Evolutionary conservation across 495 filamentous ascomycete genomes (phyloP).

Genomic region (Podospora pseudocomata): DNA sequence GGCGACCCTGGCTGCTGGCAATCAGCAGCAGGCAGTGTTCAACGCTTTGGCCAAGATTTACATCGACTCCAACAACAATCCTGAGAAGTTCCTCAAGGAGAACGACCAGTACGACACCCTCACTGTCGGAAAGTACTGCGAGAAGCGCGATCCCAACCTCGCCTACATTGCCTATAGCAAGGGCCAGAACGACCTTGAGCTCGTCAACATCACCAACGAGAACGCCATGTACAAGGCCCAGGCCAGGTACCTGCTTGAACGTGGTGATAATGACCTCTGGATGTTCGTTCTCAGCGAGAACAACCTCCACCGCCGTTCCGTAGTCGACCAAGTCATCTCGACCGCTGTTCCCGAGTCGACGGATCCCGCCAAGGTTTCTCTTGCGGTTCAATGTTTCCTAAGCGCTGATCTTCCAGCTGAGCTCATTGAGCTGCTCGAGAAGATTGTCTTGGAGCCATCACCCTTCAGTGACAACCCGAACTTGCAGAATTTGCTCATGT

Average conservation of each 20-base stretch:
- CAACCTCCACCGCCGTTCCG: constrained; percentile 86
- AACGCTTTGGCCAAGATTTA: constrained; percentile 99
- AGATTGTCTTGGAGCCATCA: constrained; percentile 97
- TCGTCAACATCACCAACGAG: constrained; percentile 97
- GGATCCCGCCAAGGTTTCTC: constrained; percentile 91
- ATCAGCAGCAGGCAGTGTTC: constrained; percentile 97
- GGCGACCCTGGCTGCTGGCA: constrained; percentile 81
- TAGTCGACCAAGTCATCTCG: constrained; percentile 94
- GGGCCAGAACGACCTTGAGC: constrained; percentile 94
- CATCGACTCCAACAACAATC: constrained; percentile 98
- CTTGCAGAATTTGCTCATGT: constrained; percentile 93
- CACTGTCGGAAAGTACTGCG: constrained; percentile 94
- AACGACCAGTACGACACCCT: constrained; percentile 96
- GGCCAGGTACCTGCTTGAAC: constrained; percentile 89
- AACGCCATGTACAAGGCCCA: constrained; percentile 99
- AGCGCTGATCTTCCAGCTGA: constrained; percentile 85
- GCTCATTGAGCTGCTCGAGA: constrained; percentile 95
- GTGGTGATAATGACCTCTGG: constrained; percentile 90
- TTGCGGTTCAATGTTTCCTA: constrained; percentile 91
- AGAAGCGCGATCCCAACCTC: constrained; percentile 96
- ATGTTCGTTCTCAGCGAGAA: constrained; percentile 89
- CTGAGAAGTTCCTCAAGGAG: constrained; percentile 97
- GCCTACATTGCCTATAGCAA: constrained; percentile 95
- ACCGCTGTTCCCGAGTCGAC: constrained; percentile 93
- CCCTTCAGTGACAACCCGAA: constrained; percentile 95